Evolutionary conservation across 306 rosid species (phyloP).

Genomic region (Elaeagnus macrophylla): DNA sequence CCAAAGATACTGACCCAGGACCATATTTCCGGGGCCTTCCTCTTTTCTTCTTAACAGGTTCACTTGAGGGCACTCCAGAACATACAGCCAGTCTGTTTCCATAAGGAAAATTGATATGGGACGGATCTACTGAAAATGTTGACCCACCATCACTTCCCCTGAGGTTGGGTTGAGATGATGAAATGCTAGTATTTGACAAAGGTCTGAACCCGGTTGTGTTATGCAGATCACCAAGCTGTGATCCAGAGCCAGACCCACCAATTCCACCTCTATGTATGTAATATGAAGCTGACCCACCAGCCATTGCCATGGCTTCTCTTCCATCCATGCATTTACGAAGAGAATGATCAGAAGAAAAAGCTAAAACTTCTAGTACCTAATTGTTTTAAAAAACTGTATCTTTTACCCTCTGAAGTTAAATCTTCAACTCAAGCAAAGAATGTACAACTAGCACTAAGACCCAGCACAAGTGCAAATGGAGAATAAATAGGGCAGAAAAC

Average conservation of each 20-base stretch:
- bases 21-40: slow-evolving; percentile 94
- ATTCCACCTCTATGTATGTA: slow-evolving; percentile 71
- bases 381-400: too few relatives aligned
- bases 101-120: slow-evolving; percentile 35
- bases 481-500: neutral
- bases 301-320: too few relatives aligned
- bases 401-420: too few relatives aligned
- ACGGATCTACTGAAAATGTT: slow-evolving; percentile 49
- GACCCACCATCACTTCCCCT: slow-evolving; percentile 44
- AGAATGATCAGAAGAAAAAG: slow-evolving; percentile 3
- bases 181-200: slow-evolving; percentile 45
- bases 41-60: slow-evolving; percentile 74
- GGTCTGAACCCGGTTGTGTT: slow-evolving; percentile 59
- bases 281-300: slow-evolving; percentile 48
- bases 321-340: too few relatives aligned
- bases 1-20: slow-evolving; percentile 65
- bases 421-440: too few relatives aligned
- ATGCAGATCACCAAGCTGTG: slow-evolving; percentile 49
- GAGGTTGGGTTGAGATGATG: slow-evolving; percentile 46
- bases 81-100: slow-evolving; percentile 42
- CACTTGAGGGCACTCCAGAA: slow-evolving; percentile 48
- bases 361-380: too few relatives aligned
- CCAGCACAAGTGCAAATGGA: too few relatives aligned
- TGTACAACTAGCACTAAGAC: too few relatives aligned
- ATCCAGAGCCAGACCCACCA: slow-evolving; percentile 49